These are phyloP conservation scores for Volvox reticuliferus DNA, from an alignment of 139 green algal species.

Conservation along the genomic window DNA sequence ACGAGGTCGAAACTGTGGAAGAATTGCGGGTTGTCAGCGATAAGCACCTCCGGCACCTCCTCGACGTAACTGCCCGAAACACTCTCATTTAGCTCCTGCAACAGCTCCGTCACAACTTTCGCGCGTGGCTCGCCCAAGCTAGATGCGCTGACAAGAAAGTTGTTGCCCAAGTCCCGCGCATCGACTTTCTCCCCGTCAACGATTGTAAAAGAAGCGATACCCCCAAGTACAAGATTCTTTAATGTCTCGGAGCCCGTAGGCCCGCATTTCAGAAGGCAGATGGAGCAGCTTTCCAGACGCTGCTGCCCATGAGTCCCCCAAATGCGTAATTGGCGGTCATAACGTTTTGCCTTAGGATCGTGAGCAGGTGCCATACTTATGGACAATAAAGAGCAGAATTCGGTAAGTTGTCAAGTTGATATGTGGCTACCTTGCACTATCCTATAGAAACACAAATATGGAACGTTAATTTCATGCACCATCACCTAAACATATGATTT, in stretches of 20 bases:
- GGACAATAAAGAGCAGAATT: too few species aligned
- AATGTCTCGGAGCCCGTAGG: conserved; percentile 91
- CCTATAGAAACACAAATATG: too few species aligned
- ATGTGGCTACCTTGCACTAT: too few species aligned
- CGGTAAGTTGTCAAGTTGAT: too few species aligned
- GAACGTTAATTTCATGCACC: too few species aligned
- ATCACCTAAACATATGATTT: too few species aligned
- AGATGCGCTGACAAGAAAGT: conserved; percentile 86
- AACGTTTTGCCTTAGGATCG: conserved; percentile 71
- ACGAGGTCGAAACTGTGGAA: conserved; percentile 92
- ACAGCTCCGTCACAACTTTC: conserved; percentile 76
- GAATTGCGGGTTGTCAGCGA: conserved; percentile 86
- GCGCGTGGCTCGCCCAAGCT: conserved; percentile 79
- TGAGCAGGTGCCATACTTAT: not conserved
- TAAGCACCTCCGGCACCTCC: conserved; percentile 79
- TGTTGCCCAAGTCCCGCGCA: conserved; percentile 92
- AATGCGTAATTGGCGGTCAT: conserved; percentile 91
- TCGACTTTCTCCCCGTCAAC: conserved; percentile 87
- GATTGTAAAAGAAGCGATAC: conserved; percentile 95
- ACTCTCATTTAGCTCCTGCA: conserved; percentile 94
- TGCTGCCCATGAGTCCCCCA: conserved; percentile 91
- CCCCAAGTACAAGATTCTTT: conserved; percentile 98
- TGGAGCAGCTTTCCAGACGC: conserved; percentile 69
- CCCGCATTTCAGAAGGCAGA: conserved; percentile 76
- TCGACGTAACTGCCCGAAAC: conserved; percentile 89